Percentiles rank a stretch among this genome's conserved stretches.
phyloP scores from a whole-genome alignment of 2,329 filamentous ascomycete genomes.

The Beauveria medogensis region DNA sequence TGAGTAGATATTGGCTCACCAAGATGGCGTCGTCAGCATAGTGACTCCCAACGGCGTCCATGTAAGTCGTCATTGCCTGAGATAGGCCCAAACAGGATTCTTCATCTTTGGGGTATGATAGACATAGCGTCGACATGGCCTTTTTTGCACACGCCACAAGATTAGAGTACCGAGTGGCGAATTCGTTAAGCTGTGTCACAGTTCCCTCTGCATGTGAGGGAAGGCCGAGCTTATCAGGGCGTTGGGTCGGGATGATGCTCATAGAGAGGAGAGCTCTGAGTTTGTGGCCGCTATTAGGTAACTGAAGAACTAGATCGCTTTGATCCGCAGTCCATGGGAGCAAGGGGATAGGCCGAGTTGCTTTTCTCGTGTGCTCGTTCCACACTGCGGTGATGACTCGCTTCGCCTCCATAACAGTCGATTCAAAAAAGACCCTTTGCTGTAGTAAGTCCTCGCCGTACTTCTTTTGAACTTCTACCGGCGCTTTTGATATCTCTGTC shows the following conservation, averaged over 20 bases:
- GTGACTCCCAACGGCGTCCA: slow-evolving; percentile 6
- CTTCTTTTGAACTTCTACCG: background rate
- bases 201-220: background rate
- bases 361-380: slow-evolving; percentile 29
- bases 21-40: slow-evolving; percentile 27
- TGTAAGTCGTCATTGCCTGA: background rate
- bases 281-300: background rate
- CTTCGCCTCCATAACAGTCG: slow-evolving; percentile 14
- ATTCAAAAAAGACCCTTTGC: background rate
- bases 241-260: background rate
- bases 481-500: slow-evolving; percentile 1
- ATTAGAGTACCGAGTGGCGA: background rate
- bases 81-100: background rate
- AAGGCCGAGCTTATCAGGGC: background rate
- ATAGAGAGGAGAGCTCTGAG: background rate
- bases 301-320: slow-evolving; percentile 23
- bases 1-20: slow-evolving; percentile 32
- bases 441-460: background rate
- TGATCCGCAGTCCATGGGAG: slow-evolving; percentile 31
- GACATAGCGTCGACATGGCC: background rate
- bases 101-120: background rate
- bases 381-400: slow-evolving; percentile 28
- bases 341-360: slow-evolving; percentile 29
- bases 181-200: background rate
- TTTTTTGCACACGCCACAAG: background rate